These are phyloP conservation scores for Vitis hybrid DNA, from an alignment of 177 flowering plant genomes.

Conservation along the genomic window DNA sequence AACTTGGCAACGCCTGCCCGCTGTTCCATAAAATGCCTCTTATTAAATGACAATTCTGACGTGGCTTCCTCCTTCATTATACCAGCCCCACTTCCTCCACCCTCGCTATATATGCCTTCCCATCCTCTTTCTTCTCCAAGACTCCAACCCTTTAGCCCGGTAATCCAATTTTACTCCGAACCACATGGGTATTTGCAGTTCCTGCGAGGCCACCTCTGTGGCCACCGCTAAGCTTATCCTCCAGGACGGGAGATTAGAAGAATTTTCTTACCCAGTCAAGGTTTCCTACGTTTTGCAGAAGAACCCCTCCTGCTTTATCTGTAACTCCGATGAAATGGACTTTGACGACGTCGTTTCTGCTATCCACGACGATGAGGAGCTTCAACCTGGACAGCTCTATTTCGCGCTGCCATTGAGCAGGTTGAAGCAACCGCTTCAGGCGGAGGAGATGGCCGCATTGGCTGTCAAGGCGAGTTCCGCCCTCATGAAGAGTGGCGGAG, in stretches of 20 bases:
- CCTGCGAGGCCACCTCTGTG: slow-evolving; percentile 11
- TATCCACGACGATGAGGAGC: slow-evolving; percentile 32
- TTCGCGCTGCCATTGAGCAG: slow-evolving; percentile 45
- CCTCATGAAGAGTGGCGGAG: slow-evolving; percentile 27
- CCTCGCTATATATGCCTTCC: not conserved
- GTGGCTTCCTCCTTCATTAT: slow-evolving; percentile 7
- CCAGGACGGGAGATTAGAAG: slow-evolving; percentile 38
- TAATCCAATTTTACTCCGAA: not conserved
- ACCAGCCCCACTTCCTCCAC: not conserved
- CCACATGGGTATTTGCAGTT: slow-evolving; percentile 25
- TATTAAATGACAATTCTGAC: slow-evolving; percentile 17
- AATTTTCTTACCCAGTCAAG: slow-evolving; percentile 38
- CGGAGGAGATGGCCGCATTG: slow-evolving; percentile 60
- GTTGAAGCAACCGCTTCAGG: slow-evolving; percentile 31
- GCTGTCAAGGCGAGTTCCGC: slow-evolving; percentile 71
- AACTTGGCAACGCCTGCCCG: slow-evolving; percentile 24
- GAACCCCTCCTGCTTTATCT: slow-evolving; percentile 40
- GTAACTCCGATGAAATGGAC: slow-evolving; percentile 61
- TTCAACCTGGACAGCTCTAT: slow-evolving; percentile 63
- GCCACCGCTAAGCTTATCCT: slow-evolving; percentile 24
- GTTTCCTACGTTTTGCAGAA: slow-evolving; percentile 32
- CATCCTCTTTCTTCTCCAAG: not conserved
- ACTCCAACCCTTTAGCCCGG: not conserved
- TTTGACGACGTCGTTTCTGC: slow-evolving; percentile 59
- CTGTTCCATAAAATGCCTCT: slow-evolving; percentile 4